These are phyloP conservation scores for Neurospora sp. DNA, from an alignment of 495 filamentous ascomycete genomes.

Conservation along the genomic window DNA sequence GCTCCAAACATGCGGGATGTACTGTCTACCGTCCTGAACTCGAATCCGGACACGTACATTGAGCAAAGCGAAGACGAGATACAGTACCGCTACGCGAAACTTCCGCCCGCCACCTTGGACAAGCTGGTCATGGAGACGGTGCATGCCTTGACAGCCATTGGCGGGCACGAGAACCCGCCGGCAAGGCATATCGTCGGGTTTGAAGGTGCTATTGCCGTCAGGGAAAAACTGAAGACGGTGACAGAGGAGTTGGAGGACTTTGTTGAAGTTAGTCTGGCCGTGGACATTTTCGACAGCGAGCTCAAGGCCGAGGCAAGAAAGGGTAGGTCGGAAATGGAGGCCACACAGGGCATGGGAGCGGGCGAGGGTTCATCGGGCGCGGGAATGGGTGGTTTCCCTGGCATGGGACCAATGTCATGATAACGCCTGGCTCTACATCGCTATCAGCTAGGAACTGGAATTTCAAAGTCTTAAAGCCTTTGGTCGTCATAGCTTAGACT, in stretches of 20 bases:
- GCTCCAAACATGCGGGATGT: constrained; percentile 76
- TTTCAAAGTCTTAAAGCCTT: too few relatives aligned
- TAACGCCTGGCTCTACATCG: too few relatives aligned
- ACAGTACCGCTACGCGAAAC: constrained; percentile 58
- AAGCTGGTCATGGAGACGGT: constrained; percentile 81
- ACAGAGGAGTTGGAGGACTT: constrained; percentile 96
- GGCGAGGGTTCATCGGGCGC: not conserved
- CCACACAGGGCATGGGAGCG: not conserved
- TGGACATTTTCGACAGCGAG: constrained; percentile 59
- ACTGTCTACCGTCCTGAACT: constrained; percentile 58
- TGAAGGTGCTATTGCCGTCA: constrained; percentile 79
- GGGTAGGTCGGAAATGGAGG: constrained; percentile 15
- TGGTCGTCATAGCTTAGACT: too few relatives aligned
- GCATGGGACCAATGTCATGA: not conserved
- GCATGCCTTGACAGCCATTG: constrained; percentile 80
- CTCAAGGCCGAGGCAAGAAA: constrained; percentile 35
- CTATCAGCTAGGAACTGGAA: not conserved
- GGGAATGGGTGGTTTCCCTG: not conserved
- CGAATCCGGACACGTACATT: constrained; percentile 42
- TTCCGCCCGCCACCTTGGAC: constrained; percentile 54
- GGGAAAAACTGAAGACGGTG: constrained; percentile 93
- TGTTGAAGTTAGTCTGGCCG: constrained; percentile 75
- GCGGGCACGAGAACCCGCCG: constrained; percentile 90
- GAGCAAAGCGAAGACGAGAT: constrained; percentile 42
- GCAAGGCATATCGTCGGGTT: constrained; percentile 89